phyloP scores from a whole-genome alignment of 768 basidiomycete species.

The Boletus rufocinnamomeus region DNA sequence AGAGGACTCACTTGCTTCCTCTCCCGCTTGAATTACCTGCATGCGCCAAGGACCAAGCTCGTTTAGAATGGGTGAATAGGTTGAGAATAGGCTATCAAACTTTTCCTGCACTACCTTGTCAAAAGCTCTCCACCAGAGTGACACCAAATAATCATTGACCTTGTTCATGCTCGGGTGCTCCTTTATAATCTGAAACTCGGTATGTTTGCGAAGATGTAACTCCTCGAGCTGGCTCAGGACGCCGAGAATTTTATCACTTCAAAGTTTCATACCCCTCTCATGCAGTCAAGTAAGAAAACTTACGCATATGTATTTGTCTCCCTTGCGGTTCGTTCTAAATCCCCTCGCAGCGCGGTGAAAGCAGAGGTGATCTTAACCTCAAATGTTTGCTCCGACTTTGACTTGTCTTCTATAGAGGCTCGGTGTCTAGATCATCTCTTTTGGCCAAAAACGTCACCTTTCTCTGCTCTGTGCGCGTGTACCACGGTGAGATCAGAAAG shows the following conservation, averaged over 20 bases:
- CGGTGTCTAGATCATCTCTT: not conserved
- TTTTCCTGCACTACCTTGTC: conserved; percentile 21
- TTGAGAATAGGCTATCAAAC: conserved; percentile 26
- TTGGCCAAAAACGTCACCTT: conserved; percentile 11
- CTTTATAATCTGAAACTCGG: conserved; percentile 7
- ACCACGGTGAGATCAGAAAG: not conserved
- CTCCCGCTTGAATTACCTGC: conserved; percentile 33
- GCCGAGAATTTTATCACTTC: conserved; percentile 24
- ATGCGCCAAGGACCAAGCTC: conserved; percentile 36
- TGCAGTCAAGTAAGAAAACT: conserved; percentile 7
- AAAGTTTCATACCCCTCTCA: not conserved
- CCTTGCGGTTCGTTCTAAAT: conserved; percentile 10
- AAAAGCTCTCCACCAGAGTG: not conserved
- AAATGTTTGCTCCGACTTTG: conserved; percentile 23
- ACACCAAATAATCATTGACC: conserved; percentile 14
- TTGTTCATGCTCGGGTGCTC: conserved; percentile 13
- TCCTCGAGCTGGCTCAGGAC: conserved; percentile 27
- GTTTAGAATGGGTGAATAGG: conserved; percentile 30
- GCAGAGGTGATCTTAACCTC: conserved; percentile 20
- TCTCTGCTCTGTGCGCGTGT: conserved; percentile 10
- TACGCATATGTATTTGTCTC: conserved; percentile 35
- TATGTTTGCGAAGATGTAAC: conserved; percentile 18
- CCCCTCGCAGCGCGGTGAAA: conserved; percentile 20
- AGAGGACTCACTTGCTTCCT: conserved; percentile 35
- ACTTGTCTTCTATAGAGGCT: conserved; percentile 8